These are phyloP conservation scores for bread wheat (Triticum aestivum) DNA, from an alignment of 176 grass and related monocot species.

Conservation along the genomic window IWGSC_CS_RefSeq_v2.1 NC_057798.1:23214631-23215130, in stretches of 20 bases:
- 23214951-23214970: background rate
- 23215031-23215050: no score
- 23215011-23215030: no score
- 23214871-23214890: background rate
- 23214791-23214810: background rate
- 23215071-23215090: no score
- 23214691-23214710: background rate
- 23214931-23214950: no score
- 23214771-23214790: no score
- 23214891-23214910: background rate
- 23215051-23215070: no score
- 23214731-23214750: background rate
- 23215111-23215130: no score
- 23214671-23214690: background rate
- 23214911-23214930: no score
- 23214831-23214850: background rate
- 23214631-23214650: no score
- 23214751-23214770: background rate
- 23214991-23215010: no score
- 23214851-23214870: background rate
- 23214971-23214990: background rate
- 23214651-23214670: no score
- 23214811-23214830: background rate
- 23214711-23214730: background rate
- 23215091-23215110: no score